Base-by-base conservation (phyloP, 192 early-diverging fungal genomes). In the Backusella tarrabulga region DNA sequence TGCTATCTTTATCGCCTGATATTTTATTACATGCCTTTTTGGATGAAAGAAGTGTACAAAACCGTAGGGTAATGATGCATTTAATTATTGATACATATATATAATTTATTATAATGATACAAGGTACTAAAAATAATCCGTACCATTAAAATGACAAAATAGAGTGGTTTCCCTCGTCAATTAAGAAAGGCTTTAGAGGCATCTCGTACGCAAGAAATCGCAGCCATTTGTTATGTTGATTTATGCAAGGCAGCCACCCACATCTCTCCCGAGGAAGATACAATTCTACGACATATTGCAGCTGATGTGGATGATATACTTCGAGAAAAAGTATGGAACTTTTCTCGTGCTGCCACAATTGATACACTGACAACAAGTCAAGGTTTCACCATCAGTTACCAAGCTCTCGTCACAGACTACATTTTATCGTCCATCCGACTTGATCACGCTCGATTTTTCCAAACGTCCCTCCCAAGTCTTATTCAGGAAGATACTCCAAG, bases 1-100 rank as follows among this genome's bases (percentile, higher is more conserved):
- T 98, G 12, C 79, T 97, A n/a, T 81, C 90, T 54, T 82, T 98
- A 34, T 94, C 95, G 67, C 97, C 97, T 0, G 97, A 98, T 73
- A 86, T 93, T 76, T 84, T 87, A 56, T 79, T 85, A 54, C 88
- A 86, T 81, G 94, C 89, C 34, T 88, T 83, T 78, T 88, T 87
- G 83, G 81, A 77, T 41, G 80, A 85, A 6, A 40, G 42, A 26
- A 50, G 77, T 35, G 67, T 74, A 34, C 73, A 82, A 26, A 79
- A 79, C 36, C 66, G 77, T 2, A 72, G 77, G 66, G 77, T 78
- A 78, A 21, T 9, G 21, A 70, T 60, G 56, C 56, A 60, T 26
- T 26, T 60, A 60, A 63, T 63, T 63, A 63, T 63, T 29, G 11
- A 63, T 26, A 70, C 6, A 23, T 35, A 70, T 68, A 38, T 38